Base-by-base conservation (phyloP, 345 rosid genomes). In the Murraya paniculata region DNA sequence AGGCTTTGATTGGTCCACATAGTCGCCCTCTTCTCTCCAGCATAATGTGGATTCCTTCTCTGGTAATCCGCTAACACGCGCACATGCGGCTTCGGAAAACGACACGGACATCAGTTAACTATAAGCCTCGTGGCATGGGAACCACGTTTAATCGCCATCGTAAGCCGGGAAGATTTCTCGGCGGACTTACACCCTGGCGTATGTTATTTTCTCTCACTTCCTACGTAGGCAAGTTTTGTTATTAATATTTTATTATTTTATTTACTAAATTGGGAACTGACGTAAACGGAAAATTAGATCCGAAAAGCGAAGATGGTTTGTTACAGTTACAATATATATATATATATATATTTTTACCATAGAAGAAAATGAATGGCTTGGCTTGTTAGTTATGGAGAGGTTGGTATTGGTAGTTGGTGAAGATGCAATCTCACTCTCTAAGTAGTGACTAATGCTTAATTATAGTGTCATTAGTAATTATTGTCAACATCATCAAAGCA, bases 81-180 rank as follows among this genome's bases (percentile, higher is more conserved):
- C 78, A 68, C 79, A 38, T 79, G 82, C n/a, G 4, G 14, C 4
- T 5, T 9, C 6, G 38, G 57, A 60, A 36, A 59, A 73, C 77
- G 70, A 41, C 60, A 30, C 22, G 1, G 58, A 10, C 45, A 10
- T 27, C 38, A 9, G 33, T 56, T 11, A 11, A 22, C 4, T 6
- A 3, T 57, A 57, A 9, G 38, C 22, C 48, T 39, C 24, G 38
- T 73, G 68, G 4, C 38, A 9, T 30, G 45, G 56, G 68, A 38
- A 57, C 77, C 56, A 27, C 27, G 0, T 39, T 27, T 18, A 4
- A 16, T 62, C 2, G 38, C 56, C 57, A 27, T 21, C 36, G 27
- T 16, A 4, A 73, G 28, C 59, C 72, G 24, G 55, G 6, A n/a
- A 14, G 56, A 28, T 71, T 71, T n/a, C 21, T 9, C 9, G 61